These are phyloP conservation scores for Pseudogymnoascus sp. DNA, from an alignment of 2,329 filamentous ascomycete species.

Conservation along the genomic window DNA sequence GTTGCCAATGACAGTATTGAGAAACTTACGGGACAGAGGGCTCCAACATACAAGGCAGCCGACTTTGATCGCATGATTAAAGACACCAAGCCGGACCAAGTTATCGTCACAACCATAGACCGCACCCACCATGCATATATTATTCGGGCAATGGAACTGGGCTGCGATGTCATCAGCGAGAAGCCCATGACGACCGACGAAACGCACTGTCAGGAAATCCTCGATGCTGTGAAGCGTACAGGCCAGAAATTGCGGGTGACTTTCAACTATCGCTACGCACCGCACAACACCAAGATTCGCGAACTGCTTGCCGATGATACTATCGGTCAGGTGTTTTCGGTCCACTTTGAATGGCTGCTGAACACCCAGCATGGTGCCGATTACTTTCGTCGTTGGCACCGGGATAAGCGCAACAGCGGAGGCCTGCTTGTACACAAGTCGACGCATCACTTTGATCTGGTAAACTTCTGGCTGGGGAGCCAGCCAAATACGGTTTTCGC, in stretches of 20 bases:
- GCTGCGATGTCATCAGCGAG: slow-evolving; percentile 52
- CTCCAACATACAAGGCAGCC: slow-evolving; percentile 45
- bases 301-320: slow-evolving; percentile 44
- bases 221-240: slow-evolving; percentile 44
- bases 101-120: slow-evolving; percentile 56
- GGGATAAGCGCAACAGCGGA: slow-evolving; percentile 50
- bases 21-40: slow-evolving; percentile 36
- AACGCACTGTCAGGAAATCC: slow-evolving; percentile 44
- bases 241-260: slow-evolving; percentile 44
- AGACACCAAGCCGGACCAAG: slow-evolving; percentile 48
- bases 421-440: slow-evolving; percentile 53
- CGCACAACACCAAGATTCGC: slow-evolving; percentile 53
- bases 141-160: slow-evolving; percentile 47
- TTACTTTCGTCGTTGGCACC: slow-evolving; percentile 56
- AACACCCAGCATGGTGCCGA: slow-evolving; percentile 54
- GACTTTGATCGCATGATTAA: slow-evolving; percentile 51
- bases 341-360: slow-evolving; percentile 57
- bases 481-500: slow-evolving; percentile 48
- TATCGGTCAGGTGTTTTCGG: slow-evolving; percentile 47
- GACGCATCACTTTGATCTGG: slow-evolving; percentile 55
- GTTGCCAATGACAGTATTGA: slow-evolving; percentile 44
- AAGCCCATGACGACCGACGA: slow-evolving; percentile 58
- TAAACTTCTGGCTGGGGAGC: slow-evolving; percentile 54
- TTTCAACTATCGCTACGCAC: slow-evolving; percentile 58
- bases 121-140: slow-evolving; percentile 54